Evolutionary conservation across 805 yeast species (phyloP).

Genomic region (Suhomyces tanzawaensis): DNA sequence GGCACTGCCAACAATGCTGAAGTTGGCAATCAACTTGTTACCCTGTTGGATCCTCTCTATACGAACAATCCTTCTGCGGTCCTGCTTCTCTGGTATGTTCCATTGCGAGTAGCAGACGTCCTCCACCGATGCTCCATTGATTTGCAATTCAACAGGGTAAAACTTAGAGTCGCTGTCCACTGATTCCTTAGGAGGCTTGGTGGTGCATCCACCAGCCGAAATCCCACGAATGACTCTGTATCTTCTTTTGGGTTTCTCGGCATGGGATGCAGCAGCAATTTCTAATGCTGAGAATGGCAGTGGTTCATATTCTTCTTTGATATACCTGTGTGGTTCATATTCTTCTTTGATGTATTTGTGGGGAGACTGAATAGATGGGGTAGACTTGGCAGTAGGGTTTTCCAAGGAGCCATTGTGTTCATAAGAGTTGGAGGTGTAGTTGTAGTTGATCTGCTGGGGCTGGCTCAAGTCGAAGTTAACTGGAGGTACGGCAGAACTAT

Average conservation of each 20-base stretch:
- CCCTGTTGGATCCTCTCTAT: conserved; percentile 54
- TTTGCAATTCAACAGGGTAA: conserved; percentile 48
- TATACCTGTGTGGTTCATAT: not conserved
- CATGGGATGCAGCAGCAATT: conserved; percentile 1
- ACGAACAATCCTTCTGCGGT: conserved; percentile 56
- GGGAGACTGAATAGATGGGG: conserved; percentile 1
- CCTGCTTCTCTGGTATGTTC: conserved; percentile 44
- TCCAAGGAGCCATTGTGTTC: not conserved
- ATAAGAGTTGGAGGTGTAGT: conserved; percentile 2
- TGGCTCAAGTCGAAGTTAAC: conserved; percentile 4
- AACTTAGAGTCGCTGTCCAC: conserved; percentile 26
- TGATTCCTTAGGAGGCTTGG: conserved; percentile 51
- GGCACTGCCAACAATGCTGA: conserved; percentile 53
- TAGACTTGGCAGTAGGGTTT: not conserved
- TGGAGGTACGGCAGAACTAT: not conserved
- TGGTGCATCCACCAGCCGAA: conserved; percentile 55
- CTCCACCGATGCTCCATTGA: conserved; percentile 44
- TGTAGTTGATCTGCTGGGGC: conserved; percentile 1
- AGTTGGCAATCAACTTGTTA: conserved; percentile 45
- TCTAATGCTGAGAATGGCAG: conserved; percentile 2
- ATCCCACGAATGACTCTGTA: conserved; percentile 54
- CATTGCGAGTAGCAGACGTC: conserved; percentile 54
- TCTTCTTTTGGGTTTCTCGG: conserved; percentile 12
- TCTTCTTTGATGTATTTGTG: not conserved
- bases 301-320: not conserved